Conservation (phyloP, 176 grass and related monocot species). For the Oryza brachyantha region DNA sequence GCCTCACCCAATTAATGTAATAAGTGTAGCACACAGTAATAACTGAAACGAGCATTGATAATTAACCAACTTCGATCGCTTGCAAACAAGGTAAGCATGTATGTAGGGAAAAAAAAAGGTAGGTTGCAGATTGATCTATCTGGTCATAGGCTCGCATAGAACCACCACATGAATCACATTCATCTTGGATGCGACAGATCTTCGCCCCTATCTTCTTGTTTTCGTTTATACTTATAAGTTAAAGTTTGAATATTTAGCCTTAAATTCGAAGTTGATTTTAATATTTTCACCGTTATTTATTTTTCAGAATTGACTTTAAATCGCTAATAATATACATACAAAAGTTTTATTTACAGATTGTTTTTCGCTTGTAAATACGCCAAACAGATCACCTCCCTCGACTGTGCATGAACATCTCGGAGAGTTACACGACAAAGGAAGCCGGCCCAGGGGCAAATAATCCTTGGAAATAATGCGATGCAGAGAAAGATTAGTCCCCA, state of each 20-base stretch:
- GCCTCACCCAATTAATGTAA: background rate
- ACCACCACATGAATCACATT: background rate
- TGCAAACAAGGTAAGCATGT: background rate
- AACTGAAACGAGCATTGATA: background rate
- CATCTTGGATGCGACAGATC: background rate
- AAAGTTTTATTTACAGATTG: too few species aligned
- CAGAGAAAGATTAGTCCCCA: background rate
- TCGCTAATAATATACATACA: too few species aligned
- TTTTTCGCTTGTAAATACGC: too few species aligned
- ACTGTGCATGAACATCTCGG: too few species aligned
- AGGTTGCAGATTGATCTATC: background rate
- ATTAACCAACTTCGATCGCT: background rate
- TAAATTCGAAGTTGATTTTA: too few species aligned
- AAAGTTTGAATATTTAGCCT: too few species aligned
- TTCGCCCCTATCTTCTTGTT: too few species aligned
- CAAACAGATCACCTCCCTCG: too few species aligned
- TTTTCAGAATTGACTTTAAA: too few species aligned
- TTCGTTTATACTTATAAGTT: too few species aligned
- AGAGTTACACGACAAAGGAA: background rate
- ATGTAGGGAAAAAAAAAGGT: too few species aligned
- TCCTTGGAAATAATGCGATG: background rate
- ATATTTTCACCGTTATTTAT: too few species aligned
- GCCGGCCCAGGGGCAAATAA: background rate
- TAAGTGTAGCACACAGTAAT: background rate
- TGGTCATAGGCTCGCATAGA: background rate